Percentiles rank a stretch among this genome's conserved stretches.
These are phyloP conservation scores for Lasiodiplodia theobromae DNA, from an alignment of 2,329 filamentous ascomycete genomes.

Conservation along the genomic window DNA sequence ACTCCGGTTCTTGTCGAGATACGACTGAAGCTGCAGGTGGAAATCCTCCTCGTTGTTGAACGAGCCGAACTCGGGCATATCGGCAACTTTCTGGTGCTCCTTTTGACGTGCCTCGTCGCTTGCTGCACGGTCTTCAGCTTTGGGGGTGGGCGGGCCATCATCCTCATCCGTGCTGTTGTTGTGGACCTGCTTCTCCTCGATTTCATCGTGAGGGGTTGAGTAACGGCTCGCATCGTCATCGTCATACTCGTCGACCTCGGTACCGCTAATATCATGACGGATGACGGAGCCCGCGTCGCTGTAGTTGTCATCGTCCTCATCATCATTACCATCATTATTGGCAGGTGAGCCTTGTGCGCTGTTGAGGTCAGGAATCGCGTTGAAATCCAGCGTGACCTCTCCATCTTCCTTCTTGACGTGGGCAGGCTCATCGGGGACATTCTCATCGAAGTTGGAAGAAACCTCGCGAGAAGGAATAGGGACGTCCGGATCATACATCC, in stretches of 20 bases:
- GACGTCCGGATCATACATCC: slow-evolving; percentile 79
- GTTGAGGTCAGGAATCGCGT: slow-evolving; percentile 68
- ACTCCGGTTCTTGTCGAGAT: slow-evolving; percentile 50
- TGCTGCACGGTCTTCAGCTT: slow-evolving; percentile 40
- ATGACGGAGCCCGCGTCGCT: slow-evolving; percentile 60
- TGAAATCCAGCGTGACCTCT: slow-evolving; percentile 62
- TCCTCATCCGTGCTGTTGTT: slow-evolving; percentile 47
- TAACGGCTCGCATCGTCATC: slow-evolving; percentile 66
- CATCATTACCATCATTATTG: slow-evolving; percentile 36
- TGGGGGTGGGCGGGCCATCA: slow-evolving; percentile 56
- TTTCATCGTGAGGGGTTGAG: slow-evolving; percentile 47
- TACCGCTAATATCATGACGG: slow-evolving; percentile 55
- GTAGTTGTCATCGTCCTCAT: slow-evolving; percentile 40
- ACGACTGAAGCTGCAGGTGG: slow-evolving; percentile 62
- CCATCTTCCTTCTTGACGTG: slow-evolving; percentile 64
- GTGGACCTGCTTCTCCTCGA: slow-evolving; percentile 44
- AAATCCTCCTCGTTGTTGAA: slow-evolving; percentile 60
- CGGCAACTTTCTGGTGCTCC: slow-evolving; percentile 7
- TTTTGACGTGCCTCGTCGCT: slow-evolving; percentile 29
- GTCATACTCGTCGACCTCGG: slow-evolving; percentile 48
- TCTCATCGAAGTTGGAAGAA: slow-evolving; percentile 63
- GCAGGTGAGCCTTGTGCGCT: slow-evolving; percentile 55
- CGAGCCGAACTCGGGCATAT: slow-evolving; percentile 57
- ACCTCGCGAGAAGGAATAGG: slow-evolving; percentile 88
- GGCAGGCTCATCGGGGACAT: slow-evolving; percentile 69